Conservation (phyloP, 2,329 filamentous ascomycete species). For the Epichloe hybrida region DNA sequence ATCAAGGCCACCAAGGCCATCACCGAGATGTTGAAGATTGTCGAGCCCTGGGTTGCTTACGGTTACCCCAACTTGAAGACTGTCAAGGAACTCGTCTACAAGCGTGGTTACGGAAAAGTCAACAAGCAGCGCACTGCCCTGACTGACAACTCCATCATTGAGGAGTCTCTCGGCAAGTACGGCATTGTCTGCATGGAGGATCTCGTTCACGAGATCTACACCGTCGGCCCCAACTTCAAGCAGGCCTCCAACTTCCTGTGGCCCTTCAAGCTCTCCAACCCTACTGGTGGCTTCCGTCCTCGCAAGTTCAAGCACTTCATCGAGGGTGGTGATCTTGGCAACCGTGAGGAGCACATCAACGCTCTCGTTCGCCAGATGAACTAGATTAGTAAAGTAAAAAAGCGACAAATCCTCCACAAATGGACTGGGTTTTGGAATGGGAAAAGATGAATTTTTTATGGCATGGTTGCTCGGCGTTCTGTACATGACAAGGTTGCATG, state of each 20-base stretch:
- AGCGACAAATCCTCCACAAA: slow-evolving; percentile 8
- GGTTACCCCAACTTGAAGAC: slow-evolving; percentile 99
- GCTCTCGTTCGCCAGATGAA: slow-evolving; percentile 96
- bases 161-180: slow-evolving; percentile 93
- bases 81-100: slow-evolving; percentile 98
- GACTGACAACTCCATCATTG: slow-evolving; percentile 95
- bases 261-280: slow-evolving; percentile 99
- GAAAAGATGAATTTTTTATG: slow-evolving; percentile 12
- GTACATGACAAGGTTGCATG: slow-evolving; percentile 22
- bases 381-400: slow-evolving; percentile 34
- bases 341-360: slow-evolving; percentile 98
- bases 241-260: slow-evolving; percentile 98
- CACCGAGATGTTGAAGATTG: slow-evolving; percentile 90
- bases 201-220: slow-evolving; percentile 98
- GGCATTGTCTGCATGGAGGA: slow-evolving; percentile 99
- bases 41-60: slow-evolving; percentile 98
- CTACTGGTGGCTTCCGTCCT: slow-evolving; percentile 86
- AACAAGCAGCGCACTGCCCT: slow-evolving; percentile 95
- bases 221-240: slow-evolving; percentile 99
- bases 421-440: slow-evolving; percentile 15
- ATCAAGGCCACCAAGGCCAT: slow-evolving; percentile 96
- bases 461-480: slow-evolving; percentile 28
- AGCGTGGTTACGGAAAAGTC: slow-evolving; percentile 98
- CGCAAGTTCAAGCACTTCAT: slow-evolving; percentile 99
- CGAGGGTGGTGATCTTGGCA: slow-evolving; percentile 95